Evolutionary conservation across 176 grass and related monocot species (phyloP).

Genomic region (Cenchrus purpureus): DNA sequence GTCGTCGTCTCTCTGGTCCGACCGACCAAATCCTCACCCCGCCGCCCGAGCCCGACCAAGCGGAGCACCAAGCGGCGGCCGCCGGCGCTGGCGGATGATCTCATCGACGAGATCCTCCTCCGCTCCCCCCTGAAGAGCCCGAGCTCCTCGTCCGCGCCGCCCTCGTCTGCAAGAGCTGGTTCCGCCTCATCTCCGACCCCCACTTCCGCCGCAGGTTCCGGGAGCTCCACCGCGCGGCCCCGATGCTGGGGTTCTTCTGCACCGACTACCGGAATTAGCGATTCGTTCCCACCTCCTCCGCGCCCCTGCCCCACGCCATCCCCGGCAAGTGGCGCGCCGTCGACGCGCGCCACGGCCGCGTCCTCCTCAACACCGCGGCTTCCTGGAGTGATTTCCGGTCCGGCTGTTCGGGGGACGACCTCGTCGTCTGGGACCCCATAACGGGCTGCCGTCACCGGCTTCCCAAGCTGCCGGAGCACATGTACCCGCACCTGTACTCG

Average conservation of each 20-base stretch:
- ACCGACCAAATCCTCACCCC: neutral
- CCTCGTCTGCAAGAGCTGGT: neutral
- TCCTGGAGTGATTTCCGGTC: neutral
- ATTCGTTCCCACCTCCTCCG: neutral
- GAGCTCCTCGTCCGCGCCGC: conserved; percentile 3
- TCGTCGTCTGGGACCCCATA: conserved; percentile 5
- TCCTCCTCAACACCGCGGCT: neutral
- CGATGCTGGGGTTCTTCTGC: neutral
- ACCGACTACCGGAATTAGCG: neutral
- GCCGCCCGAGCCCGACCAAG: too few relatives aligned
- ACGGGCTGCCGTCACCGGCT: neutral
- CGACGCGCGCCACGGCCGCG: conserved; percentile 15
- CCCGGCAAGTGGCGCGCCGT: neutral
- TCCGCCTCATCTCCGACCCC: neutral
- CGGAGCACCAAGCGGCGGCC: neutral
- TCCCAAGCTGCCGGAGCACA: neutral
- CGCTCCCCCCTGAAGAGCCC: neutral
- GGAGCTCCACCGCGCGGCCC: neutral
- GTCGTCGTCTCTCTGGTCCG: too few relatives aligned
- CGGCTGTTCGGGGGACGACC: too few relatives aligned
- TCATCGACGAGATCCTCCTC: neutral
- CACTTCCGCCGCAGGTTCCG: neutral
- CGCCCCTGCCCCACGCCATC: neutral
- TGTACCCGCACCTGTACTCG: neutral
- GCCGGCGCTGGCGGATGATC: neutral